Base-by-base conservation (phyloP, 148 eudicot species). In the Drosera capensis region DNA sequence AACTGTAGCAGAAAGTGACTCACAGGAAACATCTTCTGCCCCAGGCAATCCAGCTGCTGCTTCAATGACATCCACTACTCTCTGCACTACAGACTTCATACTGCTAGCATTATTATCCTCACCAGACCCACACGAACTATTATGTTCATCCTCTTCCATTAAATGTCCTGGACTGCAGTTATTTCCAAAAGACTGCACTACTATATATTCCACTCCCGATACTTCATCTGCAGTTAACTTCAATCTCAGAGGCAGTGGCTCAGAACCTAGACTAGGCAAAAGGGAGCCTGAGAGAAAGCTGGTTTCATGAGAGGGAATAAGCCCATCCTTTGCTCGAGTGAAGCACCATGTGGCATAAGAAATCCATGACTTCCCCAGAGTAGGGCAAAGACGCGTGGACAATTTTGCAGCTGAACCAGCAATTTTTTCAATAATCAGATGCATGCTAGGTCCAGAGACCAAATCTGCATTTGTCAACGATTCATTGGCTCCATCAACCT, bases 301-400 rank as follows among this genome's bases (percentile, higher is more conserved):
- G 40, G 52, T 47, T 50, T 59, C 68, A 41, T 37, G 57, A 46
- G 70, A 66, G 36, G 66, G 55, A 48, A 41, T 63, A 34, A 73
- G 59, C 20, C 65, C 65, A 45, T 75, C 71, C 64, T 54, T 70
- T 45, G 93, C 97, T 69, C 80, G 87, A 63, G 51, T 43, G 68
- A 71, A 90, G 57, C 97, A 90, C 97, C 97, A 90, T 43, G 97
- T 77, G 46, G 83, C 97, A 80, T 83, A 80, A 40, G 77, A 65
- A 60, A 80, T 78, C 97, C 97, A 90, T 45, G 95, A 65, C 55
- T 84, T 90, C 19, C 87, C 79, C 71, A 90, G 65, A 51, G 61
- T 55, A 41, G 97, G 87, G 65, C 95, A 84, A 43, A 90, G 87
- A 29, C 47, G 77, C 23, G 87, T 66, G 4, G 99, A 81, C 46